Evolutionary conservation across 129 eudicot species (phyloP).

Genomic region (Flaveria robusta): DNA sequence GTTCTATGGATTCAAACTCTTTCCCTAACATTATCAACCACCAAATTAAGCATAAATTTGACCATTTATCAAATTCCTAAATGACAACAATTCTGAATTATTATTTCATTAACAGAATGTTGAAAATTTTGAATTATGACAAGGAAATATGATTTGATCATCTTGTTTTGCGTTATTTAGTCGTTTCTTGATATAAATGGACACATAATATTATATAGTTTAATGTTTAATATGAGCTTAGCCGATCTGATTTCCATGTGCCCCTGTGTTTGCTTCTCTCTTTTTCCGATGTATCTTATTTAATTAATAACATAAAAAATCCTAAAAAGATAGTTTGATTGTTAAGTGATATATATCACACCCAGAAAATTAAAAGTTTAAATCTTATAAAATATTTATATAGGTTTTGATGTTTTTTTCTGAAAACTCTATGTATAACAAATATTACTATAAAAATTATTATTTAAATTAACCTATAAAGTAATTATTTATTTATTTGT

Average conservation of each 20-base stretch:
- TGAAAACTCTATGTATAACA: too few relatives aligned
- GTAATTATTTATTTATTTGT: too few relatives aligned
- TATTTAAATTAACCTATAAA: too few relatives aligned
- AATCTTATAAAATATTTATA: constrained; percentile 1
- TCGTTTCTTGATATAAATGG: background rate
- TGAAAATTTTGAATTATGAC: background rate
- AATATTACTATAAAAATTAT: too few relatives aligned
- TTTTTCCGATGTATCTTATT: constrained; percentile 9
- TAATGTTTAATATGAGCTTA: constrained; percentile 7
- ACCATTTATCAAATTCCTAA: background rate
- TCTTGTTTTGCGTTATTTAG: constrained; percentile 26
- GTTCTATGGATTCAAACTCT: too few relatives aligned
- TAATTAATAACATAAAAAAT: background rate
- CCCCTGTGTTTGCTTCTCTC: constrained; percentile 2
- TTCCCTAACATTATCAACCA: too few relatives aligned
- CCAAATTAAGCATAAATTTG: too few relatives aligned
- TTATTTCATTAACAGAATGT: background rate
- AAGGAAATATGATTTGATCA: constrained; percentile 28
- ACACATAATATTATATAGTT: constrained; percentile 23
- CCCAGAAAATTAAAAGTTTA: background rate
- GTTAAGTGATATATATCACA: too few relatives aligned
- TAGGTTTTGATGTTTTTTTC: background rate
- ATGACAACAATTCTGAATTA: background rate
- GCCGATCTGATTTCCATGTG: constrained; percentile 36
- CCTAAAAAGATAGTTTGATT: too few relatives aligned